A percentile compares a stretch with the other conserved stretches of the same genome.
Evolutionary conservation across 768 basidiomycete genomes (phyloP).

Genomic region (Agaricus subrufescens): DNA sequence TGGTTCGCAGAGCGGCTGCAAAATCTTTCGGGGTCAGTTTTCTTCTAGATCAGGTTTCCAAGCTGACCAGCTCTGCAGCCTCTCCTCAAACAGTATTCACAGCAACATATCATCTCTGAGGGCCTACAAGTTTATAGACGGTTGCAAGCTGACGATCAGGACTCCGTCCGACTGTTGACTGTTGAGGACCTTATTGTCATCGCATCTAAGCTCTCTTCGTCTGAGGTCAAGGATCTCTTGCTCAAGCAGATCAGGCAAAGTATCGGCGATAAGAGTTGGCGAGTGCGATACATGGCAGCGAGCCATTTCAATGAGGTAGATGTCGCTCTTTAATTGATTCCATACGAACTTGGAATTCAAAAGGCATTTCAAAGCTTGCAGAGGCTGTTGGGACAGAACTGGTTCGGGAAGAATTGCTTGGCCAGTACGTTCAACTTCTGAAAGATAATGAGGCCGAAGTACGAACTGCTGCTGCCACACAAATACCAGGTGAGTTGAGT

Average conservation of each 20-base stretch:
- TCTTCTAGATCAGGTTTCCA: not conserved
- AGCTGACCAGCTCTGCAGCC: constrained; percentile 43
- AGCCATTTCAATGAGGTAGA: constrained; percentile 91
- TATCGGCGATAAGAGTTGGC: constrained; percentile 95
- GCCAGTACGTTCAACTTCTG: constrained; percentile 87
- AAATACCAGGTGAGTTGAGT: constrained; percentile 78
- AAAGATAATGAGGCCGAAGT: constrained; percentile 99
- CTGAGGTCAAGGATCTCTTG: constrained; percentile 90
- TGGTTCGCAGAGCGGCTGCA: constrained; percentile 95
- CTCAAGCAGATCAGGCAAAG: constrained; percentile 84
- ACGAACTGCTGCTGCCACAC: constrained; percentile 90
- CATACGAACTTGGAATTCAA: not conserved
- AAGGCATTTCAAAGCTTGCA: constrained; percentile 56
- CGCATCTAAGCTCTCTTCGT: constrained; percentile 74
- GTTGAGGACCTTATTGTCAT: constrained; percentile 95
- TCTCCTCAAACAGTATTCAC: constrained; percentile 72
- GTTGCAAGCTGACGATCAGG: constrained; percentile 94
- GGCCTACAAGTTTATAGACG: constrained; percentile 90
- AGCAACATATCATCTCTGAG: constrained; percentile 79
- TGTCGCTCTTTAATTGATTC: constrained; percentile 8
- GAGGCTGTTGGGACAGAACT: constrained; percentile 87
- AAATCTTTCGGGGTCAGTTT: constrained; percentile 89
- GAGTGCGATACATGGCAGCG: constrained; percentile 98
- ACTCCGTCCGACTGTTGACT: constrained; percentile 92
- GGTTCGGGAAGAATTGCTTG: constrained; percentile 90